phyloP scores from a whole-genome alignment of 495 filamentous ascomycete species.

The Talaromyces nanjingensis region DNA sequence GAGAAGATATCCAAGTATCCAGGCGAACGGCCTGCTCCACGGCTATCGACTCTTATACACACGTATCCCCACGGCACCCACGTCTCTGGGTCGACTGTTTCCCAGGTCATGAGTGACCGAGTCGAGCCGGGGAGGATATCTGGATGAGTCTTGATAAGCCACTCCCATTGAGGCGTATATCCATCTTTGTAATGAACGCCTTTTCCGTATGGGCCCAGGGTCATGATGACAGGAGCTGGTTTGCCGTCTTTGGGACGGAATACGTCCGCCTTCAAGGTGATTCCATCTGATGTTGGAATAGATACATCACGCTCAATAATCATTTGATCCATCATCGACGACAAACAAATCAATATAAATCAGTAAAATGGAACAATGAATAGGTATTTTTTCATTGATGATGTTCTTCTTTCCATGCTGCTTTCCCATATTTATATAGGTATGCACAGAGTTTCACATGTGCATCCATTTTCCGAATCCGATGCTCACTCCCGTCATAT shows the following conservation, averaged over 20 bases:
- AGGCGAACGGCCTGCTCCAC: slow-evolving; percentile 41
- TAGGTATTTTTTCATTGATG: background rate
- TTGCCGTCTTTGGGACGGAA: slow-evolving; percentile 6
- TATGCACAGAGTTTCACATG: background rate
- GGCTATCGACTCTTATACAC: slow-evolving; percentile 42
- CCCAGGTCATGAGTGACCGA: background rate
- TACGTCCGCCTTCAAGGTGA: slow-evolving; percentile 9
- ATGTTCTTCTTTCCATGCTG: background rate
- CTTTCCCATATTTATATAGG: background rate
- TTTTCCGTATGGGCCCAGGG: slow-evolving; percentile 55
- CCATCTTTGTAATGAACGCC: slow-evolving; percentile 45
- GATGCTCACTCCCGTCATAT: background rate
- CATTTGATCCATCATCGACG: background rate
- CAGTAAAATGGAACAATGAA: too few species aligned
- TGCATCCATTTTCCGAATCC: background rate
- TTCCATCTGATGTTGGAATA: slow-evolving; percentile 9
- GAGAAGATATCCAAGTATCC: slow-evolving; percentile 46
- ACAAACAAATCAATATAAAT: too few species aligned
- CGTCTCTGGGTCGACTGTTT: slow-evolving; percentile 32
- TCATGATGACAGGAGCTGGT: slow-evolving; percentile 41
- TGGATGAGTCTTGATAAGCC: background rate
- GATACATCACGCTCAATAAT: slow-evolving; percentile 8
- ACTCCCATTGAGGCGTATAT: background rate
- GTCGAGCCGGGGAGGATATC: slow-evolving; percentile 3
- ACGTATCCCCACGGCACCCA: slow-evolving; percentile 45